These are phyloP conservation scores for Wickerhamomyces bisporus DNA, from an alignment of 805 yeast species.

Conservation along the genomic window DNA sequence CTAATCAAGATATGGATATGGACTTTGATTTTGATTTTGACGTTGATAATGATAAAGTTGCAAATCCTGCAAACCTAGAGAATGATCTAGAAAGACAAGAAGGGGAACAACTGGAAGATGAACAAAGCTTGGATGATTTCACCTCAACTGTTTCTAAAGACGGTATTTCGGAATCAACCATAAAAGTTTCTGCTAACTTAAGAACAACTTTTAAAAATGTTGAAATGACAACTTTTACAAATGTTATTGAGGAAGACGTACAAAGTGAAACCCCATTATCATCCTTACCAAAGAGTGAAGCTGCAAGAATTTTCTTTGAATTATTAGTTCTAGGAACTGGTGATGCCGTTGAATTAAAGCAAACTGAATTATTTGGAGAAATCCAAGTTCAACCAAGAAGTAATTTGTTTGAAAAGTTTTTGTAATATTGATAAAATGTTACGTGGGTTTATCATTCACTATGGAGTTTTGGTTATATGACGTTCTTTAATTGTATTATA, in stretches of 20 bases:
- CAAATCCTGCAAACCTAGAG: constrained; percentile 5
- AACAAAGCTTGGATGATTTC: constrained; percentile 16
- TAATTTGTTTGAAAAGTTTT: constrained; percentile 27
- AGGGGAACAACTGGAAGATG: constrained; percentile 21
- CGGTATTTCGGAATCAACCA: constrained; percentile 43
- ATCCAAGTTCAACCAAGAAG: constrained; percentile 40
- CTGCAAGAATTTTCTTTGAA: constrained; percentile 75
- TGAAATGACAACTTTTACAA: constrained; percentile 28
- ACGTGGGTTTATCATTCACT: no score
- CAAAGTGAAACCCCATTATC: constrained; percentile 27
- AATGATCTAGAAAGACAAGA: constrained; percentile 7
- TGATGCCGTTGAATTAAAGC: constrained; percentile 61
- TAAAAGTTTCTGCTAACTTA: constrained; percentile 46
- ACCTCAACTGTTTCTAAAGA: constrained; percentile 15
- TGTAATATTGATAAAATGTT: not conserved
- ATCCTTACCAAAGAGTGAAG: constrained; percentile 44
- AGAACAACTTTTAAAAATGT: constrained; percentile 28
- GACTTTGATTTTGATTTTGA: constrained; percentile 33
- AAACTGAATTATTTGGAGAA: constrained; percentile 54
- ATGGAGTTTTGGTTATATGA: no score
- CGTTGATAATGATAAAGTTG: constrained; percentile 24
- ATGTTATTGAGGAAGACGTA: constrained; percentile 31
- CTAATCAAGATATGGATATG: constrained; percentile 14
- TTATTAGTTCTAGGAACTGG: constrained; percentile 74
- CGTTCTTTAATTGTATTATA: no score